These are phyloP conservation scores for Beauveria brongniartii DNA, from an alignment of 2,329 filamentous ascomycete genomes.

Conservation along the genomic window DNA sequence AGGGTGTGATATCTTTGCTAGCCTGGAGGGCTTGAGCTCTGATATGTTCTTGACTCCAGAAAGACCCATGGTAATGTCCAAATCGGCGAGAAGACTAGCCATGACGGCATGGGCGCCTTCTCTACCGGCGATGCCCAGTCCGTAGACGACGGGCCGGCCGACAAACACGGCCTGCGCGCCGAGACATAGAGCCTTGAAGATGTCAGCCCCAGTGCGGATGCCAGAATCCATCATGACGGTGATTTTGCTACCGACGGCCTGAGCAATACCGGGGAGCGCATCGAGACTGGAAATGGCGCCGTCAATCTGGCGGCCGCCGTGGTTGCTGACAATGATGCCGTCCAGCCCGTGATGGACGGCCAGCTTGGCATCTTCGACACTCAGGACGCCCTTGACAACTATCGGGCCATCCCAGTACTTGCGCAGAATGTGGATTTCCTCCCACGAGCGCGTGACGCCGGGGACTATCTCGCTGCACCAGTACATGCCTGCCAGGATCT, in stretches of 20 bases:
- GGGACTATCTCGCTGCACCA: slow-evolving; percentile 48
- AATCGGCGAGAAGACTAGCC: slow-evolving; percentile 30
- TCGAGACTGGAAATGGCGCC: slow-evolving; percentile 41
- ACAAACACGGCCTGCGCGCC: slow-evolving; percentile 35
- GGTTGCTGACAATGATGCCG: slow-evolving; percentile 34
- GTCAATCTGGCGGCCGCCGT: slow-evolving; percentile 35
- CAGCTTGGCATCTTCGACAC: slow-evolving; percentile 30
- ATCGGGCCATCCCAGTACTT: slow-evolving; percentile 51
- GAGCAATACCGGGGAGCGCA: slow-evolving; percentile 37
- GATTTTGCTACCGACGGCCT: slow-evolving; percentile 51
- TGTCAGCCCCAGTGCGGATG: slow-evolving; percentile 31
- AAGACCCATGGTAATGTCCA: slow-evolving; percentile 48
- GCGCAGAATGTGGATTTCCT: slow-evolving; percentile 49
- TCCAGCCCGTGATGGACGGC: slow-evolving; percentile 30
- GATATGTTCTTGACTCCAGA: slow-evolving; percentile 38
- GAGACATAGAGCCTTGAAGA: slow-evolving; percentile 32
- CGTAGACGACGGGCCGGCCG: slow-evolving; percentile 32
- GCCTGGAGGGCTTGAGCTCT: slow-evolving; percentile 26
- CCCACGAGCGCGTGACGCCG: slow-evolving; percentile 44
- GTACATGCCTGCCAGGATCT: slow-evolving; percentile 38
- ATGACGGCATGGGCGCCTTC: slow-evolving; percentile 48
- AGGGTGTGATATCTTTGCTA: slow-evolving; percentile 26
- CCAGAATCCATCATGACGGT: slow-evolving; percentile 45
- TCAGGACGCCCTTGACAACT: slow-evolving; percentile 34
- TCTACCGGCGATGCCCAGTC: slow-evolving; percentile 26